These are phyloP conservation scores for Ambrosiella cleistominuta DNA, from an alignment of 2,329 filamentous ascomycete species.

Conservation along the genomic window DNA sequence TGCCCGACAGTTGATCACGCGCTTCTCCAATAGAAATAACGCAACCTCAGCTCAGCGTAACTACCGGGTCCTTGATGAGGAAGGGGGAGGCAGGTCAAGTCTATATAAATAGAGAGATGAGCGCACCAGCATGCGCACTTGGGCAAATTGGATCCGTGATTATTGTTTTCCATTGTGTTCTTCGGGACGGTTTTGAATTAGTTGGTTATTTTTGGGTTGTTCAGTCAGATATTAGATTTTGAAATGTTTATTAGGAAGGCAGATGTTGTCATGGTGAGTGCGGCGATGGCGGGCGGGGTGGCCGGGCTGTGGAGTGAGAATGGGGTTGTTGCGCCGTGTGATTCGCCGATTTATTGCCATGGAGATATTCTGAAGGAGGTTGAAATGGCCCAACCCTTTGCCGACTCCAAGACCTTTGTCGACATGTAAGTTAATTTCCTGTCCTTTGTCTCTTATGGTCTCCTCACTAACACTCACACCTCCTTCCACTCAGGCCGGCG, in stretches of 20 bases:
- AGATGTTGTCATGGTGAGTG: neutral
- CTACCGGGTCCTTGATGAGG: no score
- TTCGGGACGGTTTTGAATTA: neutral
- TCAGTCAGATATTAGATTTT: neutral
- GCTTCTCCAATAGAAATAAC: no score
- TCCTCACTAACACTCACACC: constrained; percentile 11
- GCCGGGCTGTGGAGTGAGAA: neutral
- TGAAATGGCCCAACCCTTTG: constrained; percentile 44
- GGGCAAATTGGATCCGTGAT: no score
- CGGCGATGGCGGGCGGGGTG: neutral
- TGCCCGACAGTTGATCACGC: no score
- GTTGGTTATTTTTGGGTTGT: neutral
- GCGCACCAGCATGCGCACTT: no score
- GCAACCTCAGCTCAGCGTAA: no score
- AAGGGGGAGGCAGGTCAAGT: no score
- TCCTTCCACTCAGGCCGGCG: constrained; percentile 31
- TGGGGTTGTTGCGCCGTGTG: constrained; percentile 34
- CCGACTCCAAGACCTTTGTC: constrained; percentile 54
- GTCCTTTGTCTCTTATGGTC: neutral
- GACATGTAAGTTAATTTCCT: constrained; percentile 35
- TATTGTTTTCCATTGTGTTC: neutral
- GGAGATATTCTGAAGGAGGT: constrained; percentile 45
- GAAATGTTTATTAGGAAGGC: neutral
- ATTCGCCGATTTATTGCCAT: constrained; percentile 50
- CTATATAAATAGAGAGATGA: no score